Base-by-base conservation (phyloP, 768 basidiomycete species). In the Russula virescens region DNA sequence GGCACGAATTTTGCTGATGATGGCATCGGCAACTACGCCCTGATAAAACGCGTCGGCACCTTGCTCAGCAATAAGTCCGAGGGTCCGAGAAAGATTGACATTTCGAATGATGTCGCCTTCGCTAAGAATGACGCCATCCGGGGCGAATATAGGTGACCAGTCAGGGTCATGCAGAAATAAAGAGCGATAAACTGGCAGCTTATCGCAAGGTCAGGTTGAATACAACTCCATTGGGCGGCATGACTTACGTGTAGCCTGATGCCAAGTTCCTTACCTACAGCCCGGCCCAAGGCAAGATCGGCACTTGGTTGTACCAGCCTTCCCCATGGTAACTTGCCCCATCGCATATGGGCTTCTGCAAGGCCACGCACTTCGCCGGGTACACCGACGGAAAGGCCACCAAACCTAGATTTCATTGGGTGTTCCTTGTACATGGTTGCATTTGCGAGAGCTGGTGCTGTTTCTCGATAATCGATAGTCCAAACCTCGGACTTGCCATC, bases 301-400 rank as follows among this genome's bases (percentile, higher is more conserved):
- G 86, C 82, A 35, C 83, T 86, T 0, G 95, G 94, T 67, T 83
- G 75, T 19, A 98, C 82, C 25, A 98, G 79, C 34, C 80, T 75
- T 46, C 79, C 75, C 97, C 97, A 98, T 0, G 87, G 79, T 14
- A 97, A 69, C 42, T 75, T 81, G 0, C 94, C 96, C 86, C 94
- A 97, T 26, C 86, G 81, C 46, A 79, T 76, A 73, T 95, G 88
- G 0, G 91, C 92, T 71, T 87, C 89, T 71, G 88, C 84, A 35
- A 98, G 80, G 11, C 95, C 97, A 25, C 88, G 82, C 50, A 98
- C 72, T 75, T 98, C 95, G 10, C 95, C 90, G 1, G 97, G 97
- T 0, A 97, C 87, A 25, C 83, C 95, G n/a, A 96, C 83, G 7
- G 93, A 73, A 58, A 98, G 75, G 4, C 97, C 95, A 4, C 97